A percentile compares a stretch with the other conserved stretches of the same genome.
Conservation (phyloP, 345 rosid genomes). For the Eucalyptus marginata region DNA sequence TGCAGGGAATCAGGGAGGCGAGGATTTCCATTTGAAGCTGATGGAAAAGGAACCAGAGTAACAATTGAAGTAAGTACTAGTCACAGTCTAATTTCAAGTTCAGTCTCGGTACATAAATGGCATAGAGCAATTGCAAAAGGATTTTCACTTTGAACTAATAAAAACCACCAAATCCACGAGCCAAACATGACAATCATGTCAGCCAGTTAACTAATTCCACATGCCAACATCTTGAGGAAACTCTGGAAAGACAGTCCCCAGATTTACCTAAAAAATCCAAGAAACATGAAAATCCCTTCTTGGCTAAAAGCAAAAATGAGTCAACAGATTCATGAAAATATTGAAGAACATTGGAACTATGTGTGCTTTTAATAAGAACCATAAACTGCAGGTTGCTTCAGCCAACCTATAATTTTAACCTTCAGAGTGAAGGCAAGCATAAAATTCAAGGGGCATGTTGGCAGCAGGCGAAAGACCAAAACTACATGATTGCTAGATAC, state of each 20-base stretch:
- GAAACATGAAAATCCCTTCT: background rate
- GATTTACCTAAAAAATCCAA: background rate
- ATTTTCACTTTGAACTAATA: background rate
- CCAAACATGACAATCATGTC: background rate
- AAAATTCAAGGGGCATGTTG: background rate
- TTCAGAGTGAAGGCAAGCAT: background rate
- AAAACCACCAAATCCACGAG: background rate
- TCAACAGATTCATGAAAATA: background rate
- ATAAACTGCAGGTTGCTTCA: background rate
- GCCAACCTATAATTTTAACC: background rate
- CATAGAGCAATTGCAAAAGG: background rate
- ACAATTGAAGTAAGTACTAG: background rate
- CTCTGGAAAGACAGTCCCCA: background rate
- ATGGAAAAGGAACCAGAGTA: background rate
- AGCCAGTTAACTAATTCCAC: background rate
- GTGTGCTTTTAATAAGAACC: background rate
- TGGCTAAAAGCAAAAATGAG: background rate
- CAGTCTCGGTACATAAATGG: background rate
- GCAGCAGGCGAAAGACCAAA: background rate
- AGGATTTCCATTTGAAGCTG: conserved; percentile 94
- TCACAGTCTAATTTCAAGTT: background rate
- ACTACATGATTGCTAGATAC: background rate
- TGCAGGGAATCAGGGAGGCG: conserved; percentile 88
- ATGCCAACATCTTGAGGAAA: background rate
- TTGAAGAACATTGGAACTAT: background rate